phyloP scores from a whole-genome alignment of 192 early-diverging fungal genomes.

The Obelidium mucronatum region DNA sequence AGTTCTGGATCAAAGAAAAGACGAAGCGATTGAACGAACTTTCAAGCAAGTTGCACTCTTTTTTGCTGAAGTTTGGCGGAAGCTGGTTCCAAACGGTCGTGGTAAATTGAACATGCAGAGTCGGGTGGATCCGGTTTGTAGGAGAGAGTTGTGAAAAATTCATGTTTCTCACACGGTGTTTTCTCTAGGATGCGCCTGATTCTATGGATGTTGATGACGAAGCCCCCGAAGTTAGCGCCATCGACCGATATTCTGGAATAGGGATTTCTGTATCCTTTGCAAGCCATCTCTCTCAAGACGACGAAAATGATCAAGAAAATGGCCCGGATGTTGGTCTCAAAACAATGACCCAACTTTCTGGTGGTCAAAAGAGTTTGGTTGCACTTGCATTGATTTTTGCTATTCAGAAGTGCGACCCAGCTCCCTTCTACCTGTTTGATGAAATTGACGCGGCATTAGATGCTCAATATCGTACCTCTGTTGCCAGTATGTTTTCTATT shows the following conservation, averaged over 20 bases:
- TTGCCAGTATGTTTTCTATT: constrained; percentile 70
- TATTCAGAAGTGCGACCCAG: constrained; percentile 97
- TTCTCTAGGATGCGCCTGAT: not conserved
- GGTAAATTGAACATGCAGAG: constrained; percentile 89
- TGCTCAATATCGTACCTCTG: constrained; percentile 90
- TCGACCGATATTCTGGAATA: constrained; percentile 92
- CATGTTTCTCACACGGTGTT: not conserved
- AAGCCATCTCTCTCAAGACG: constrained; percentile 16
- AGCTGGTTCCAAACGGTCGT: constrained; percentile 86
- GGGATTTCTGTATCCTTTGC: constrained; percentile 91
- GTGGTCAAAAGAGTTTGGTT: constrained; percentile 98
- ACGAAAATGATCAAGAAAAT: constrained; percentile 31
- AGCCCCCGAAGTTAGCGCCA: constrained; percentile 39
- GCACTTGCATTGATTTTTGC: constrained; percentile 97
- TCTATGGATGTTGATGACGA: constrained; percentile 36
- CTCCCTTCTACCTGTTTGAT: constrained; percentile 99
- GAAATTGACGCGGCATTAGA: constrained; percentile 99
- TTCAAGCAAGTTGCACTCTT: constrained; percentile 91
- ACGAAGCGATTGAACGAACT: constrained; percentile 96
- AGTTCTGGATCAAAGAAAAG: constrained; percentile 92
- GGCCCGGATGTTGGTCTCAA: constrained; percentile 36
- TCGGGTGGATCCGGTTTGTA: constrained; percentile 49
- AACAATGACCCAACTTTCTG: constrained; percentile 93
- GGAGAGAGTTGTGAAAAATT: not conserved
- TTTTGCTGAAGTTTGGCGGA: constrained; percentile 88